phyloP scores from a whole-genome alignment of 805 yeast genomes.

The Ogataea kodamae region DNA sequence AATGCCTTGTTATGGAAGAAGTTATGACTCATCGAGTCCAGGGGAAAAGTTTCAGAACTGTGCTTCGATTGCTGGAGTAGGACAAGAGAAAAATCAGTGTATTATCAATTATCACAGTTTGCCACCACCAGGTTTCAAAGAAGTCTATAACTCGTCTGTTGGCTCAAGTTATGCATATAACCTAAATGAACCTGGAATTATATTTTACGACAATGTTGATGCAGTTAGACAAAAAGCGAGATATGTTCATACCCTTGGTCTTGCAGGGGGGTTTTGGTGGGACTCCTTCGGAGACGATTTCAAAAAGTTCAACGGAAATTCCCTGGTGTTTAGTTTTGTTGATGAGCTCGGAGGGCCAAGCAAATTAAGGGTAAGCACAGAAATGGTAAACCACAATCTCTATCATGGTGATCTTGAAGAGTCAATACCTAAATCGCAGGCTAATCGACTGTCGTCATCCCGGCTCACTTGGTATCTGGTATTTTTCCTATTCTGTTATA shows the following conservation, averaged over 20 bases:
- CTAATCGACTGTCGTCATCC: too few relatives aligned
- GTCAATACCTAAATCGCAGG: constrained; percentile 1
- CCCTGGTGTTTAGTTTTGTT: constrained; percentile 47
- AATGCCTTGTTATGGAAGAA: constrained; percentile 80
- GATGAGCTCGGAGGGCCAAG: constrained; percentile 33
- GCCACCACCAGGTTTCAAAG: constrained; percentile 33
- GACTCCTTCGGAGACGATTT: constrained; percentile 75
- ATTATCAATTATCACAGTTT: constrained; percentile 21
- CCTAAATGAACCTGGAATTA: constrained; percentile 35
- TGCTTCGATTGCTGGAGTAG: constrained; percentile 14
- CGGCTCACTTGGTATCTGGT: too few relatives aligned
- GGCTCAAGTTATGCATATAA: constrained; percentile 57
- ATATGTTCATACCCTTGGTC: constrained; percentile 42
- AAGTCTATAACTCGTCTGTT: constrained; percentile 47
- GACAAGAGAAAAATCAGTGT: constrained; percentile 20
- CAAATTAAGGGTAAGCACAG: constrained; percentile 1
- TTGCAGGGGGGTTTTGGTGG: constrained; percentile 96
- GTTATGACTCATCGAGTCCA: constrained; percentile 17
- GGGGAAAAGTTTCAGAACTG: constrained; percentile 20
- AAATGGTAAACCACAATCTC: constrained; percentile 3
- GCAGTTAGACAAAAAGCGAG: constrained; percentile 56
- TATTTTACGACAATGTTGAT: constrained; percentile 64
- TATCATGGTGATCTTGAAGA: constrained; percentile 6
- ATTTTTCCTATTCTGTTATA: too few relatives aligned
- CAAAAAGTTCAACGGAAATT: constrained; percentile 30